Evolutionary conservation across 179 eudicot genomes (phyloP), one percentile per base, ranked within the genome.

Genomic region (Beta macrorhiza): DNA sequence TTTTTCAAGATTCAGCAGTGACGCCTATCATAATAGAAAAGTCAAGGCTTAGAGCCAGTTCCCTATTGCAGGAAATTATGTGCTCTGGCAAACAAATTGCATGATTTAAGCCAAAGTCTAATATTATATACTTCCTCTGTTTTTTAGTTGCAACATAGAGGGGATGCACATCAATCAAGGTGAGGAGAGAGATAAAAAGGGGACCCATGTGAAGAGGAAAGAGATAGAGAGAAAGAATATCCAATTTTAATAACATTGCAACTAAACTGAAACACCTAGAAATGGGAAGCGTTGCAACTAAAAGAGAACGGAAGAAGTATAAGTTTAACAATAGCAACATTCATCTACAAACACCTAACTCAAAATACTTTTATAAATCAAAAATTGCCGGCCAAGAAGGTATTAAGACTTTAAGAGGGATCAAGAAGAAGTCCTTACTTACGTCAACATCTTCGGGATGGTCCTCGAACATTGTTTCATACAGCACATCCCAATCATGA

Each of bases 401-500:
- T 29, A 29, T 29, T 29, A 57, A 37, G 42, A 37, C 42, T 37
- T 8, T 12, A 19, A 19, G 13, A 62, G 22, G 71, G 57, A 47
- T 76, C 16, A 62, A 29, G 73, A 61, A 84, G 79, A 83, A 86
- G 91, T 90, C 91, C 97, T 93, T 92, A 93, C 97, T 83, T 88
- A 92, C 90, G 88, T 88, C 93, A 85, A 84, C 76, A 85, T 83
- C 98, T 86, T 93, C 97, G 57, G 87, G 65, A 58, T 79, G 84
- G 64, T 93, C 93, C 84, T 93, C 97, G 45, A 90, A 88, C 64
- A 89, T 79, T 75, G 89, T 88, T 90, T 96, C 99, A 74, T 91
- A 91, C 76, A 96, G 76, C 83, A 96, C 84, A 59, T 96, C 99
- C 99, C 98, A 96, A 84, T 90, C 99, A 86, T 88, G 96, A 86